phyloP scores from a whole-genome alignment of 768 basidiomycete genomes.

The Mycena galericulata region DNA sequence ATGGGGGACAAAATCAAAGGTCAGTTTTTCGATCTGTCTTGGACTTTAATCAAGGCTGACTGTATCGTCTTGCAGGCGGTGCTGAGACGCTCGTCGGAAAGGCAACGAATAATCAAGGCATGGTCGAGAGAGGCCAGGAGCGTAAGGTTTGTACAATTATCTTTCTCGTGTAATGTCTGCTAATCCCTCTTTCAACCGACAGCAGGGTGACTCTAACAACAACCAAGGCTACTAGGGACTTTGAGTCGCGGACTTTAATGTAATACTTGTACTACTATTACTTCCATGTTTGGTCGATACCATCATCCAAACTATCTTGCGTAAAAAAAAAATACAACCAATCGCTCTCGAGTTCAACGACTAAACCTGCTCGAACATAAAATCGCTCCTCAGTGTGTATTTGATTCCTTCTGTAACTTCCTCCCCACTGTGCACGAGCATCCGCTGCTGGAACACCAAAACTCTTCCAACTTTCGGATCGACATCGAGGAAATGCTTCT shows the following conservation, averaged over 20 bases:
- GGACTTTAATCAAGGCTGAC: not conserved
- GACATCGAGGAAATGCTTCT: constrained; percentile 51
- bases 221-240: not conserved
- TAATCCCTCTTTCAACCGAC: not conserved
- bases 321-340: not conserved
- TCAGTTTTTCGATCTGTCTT: not conserved
- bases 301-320: too few relatives aligned
- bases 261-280: not conserved
- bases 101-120: constrained; percentile 36
- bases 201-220: constrained; percentile 1
- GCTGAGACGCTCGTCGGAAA: constrained; percentile 41
- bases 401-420: constrained; percentile 51
- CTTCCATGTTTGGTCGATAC: too few relatives aligned
- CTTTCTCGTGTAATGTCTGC: not conserved
- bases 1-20: constrained; percentile 42
- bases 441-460: constrained; percentile 55
- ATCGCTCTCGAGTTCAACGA: not conserved
- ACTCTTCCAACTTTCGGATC: constrained; percentile 56
- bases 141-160: constrained; percentile 11
- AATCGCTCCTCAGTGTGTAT: constrained; percentile 55
- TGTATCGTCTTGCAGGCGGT: constrained; percentile 26
- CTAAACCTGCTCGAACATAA: constrained; percentile 51
- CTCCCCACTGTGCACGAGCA: constrained; percentile 56
- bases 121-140: constrained; percentile 39
- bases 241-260: not conserved